A percentile compares a stretch with the other conserved stretches of the same genome.
Conservation (phyloP, 768 basidiomycete species). For the Trametes cingulata region DNA sequence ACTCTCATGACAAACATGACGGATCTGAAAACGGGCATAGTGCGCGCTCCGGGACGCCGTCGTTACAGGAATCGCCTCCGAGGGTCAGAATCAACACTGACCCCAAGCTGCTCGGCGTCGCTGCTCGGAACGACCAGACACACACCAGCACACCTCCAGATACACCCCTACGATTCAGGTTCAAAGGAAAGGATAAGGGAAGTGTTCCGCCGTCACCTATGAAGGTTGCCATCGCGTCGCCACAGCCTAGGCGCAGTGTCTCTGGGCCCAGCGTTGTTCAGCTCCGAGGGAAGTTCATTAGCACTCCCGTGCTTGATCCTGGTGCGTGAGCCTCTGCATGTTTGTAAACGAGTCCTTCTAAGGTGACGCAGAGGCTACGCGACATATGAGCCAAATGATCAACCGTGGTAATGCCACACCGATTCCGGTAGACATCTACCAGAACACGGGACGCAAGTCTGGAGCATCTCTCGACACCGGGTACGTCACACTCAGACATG, state of each 20-base stretch:
- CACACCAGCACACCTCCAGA: slow-evolving; percentile 16
- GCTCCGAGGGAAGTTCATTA: slow-evolving; percentile 60
- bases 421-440: slow-evolving; percentile 39
- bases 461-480: slow-evolving; percentile 60
- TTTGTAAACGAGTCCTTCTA: slow-evolving; percentile 2
- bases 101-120: slow-evolving; percentile 10
- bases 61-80: slow-evolving; percentile 15
- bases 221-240: slow-evolving; percentile 12
- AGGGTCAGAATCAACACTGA: slow-evolving; percentile 23
- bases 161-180: slow-evolving; percentile 17
- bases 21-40: slow-evolving; percentile 17
- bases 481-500: slow-evolving; percentile 43
- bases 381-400: slow-evolving; percentile 76
- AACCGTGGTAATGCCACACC: slow-evolving; percentile 61
- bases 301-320: slow-evolving; percentile 68
- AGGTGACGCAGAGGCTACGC: slow-evolving; percentile 52
- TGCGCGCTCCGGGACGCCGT: slow-evolving; percentile 13
- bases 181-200: slow-evolving; percentile 16
- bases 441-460: slow-evolving; percentile 27
- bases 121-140: slow-evolving; percentile 3
- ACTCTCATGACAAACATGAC: background rate
- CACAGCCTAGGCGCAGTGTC: slow-evolving; percentile 22
- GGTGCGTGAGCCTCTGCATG: slow-evolving; percentile 42
- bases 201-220: slow-evolving; percentile 14
- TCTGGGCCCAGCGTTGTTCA: slow-evolving; percentile 18